Conservation (phyloP, 2,329 filamentous ascomycete genomes). For the Claviceps lovelessii region DNA sequence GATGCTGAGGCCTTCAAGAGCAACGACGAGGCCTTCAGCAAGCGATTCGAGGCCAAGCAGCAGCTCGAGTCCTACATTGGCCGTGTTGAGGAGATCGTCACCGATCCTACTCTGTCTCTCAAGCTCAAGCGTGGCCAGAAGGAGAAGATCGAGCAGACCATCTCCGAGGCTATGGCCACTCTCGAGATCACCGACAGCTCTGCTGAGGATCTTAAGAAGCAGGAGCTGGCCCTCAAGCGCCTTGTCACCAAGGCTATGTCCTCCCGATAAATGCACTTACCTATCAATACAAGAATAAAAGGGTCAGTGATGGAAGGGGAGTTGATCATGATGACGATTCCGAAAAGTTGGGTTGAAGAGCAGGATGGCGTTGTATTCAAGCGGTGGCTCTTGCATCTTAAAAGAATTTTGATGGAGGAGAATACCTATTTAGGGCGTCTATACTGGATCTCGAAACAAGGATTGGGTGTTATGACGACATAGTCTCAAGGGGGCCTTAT, state of each 20-base stretch:
- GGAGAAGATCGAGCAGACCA: constrained; percentile 97
- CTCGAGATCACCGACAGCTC: constrained; percentile 87
- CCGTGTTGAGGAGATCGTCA: constrained; percentile 97
- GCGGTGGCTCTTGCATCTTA: constrained; percentile 4
- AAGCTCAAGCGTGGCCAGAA: constrained; percentile 99
- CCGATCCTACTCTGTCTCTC: constrained; percentile 85
- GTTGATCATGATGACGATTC: constrained; percentile 1
- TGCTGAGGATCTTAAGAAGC: constrained; percentile 97
- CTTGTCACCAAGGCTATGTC: constrained; percentile 97
- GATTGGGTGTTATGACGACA: background rate
- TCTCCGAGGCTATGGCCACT: constrained; percentile 94
- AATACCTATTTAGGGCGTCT: constrained; percentile 2
- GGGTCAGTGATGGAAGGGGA: background rate
- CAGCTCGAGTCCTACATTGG: constrained; percentile 98
- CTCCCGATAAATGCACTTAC: constrained; percentile 50
- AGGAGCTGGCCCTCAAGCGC: constrained; percentile 95
- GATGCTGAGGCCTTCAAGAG: constrained; percentile 98
- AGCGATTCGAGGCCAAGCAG: constrained; percentile 98
- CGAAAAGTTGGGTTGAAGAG: constrained; percentile 2
- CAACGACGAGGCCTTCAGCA: constrained; percentile 96
- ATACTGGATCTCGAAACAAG: constrained; percentile 2
- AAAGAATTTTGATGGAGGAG: constrained; percentile 1
- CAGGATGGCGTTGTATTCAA: constrained; percentile 4
- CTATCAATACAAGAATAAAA: background rate
- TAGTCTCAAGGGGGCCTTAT: constrained; percentile 1